Conservation (phyloP, 495 filamentous ascomycete species). For the Elasticomyces elasticus region DNA sequence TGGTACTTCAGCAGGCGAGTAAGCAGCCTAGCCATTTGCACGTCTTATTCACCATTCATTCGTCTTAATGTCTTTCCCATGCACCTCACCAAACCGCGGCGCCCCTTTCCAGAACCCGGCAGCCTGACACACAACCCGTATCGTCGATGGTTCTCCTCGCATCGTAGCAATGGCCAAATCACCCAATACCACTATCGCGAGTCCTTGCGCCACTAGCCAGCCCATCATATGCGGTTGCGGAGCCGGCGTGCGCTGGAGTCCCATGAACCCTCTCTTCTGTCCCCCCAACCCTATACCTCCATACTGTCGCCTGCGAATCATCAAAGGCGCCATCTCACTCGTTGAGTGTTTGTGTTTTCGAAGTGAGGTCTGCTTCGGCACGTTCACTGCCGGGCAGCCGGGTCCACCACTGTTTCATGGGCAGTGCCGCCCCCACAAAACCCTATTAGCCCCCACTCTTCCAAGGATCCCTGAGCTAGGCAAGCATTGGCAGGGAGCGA, state of each 20-base stretch:
- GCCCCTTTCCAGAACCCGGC: slow-evolving; percentile 12
- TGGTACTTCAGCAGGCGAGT: no score
- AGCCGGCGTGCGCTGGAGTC: slow-evolving; percentile 11
- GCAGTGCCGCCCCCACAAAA: no score
- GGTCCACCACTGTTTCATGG: no score
- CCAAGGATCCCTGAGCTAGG: no score
- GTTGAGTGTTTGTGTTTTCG: no score
- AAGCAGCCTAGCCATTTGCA: neutral
- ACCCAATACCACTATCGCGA: slow-evolving; percentile 14
- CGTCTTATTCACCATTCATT: neutral
- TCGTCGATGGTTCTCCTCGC: slow-evolving; percentile 1
- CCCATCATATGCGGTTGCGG: slow-evolving; percentile 9
- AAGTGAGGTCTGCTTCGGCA: no score
- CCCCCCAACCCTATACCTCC: neutral
- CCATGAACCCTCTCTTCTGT: slow-evolving; percentile 10
- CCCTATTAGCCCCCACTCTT: no score
- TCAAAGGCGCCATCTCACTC: no score
- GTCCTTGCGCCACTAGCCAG: slow-evolving; percentile 18
- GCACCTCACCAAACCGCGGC: neutral
- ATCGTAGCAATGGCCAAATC: slow-evolving; percentile 13
- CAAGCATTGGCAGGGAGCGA: no score
- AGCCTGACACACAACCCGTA: slow-evolving; percentile 8
- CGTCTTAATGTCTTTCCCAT: neutral
- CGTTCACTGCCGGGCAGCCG: no score
- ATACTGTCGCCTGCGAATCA: no score